A percentile compares a stretch with the other conserved stretches of the same genome.
phyloP scores from a whole-genome alignment of 139 green algal genomes.

The Marvania coccoides region DNA sequence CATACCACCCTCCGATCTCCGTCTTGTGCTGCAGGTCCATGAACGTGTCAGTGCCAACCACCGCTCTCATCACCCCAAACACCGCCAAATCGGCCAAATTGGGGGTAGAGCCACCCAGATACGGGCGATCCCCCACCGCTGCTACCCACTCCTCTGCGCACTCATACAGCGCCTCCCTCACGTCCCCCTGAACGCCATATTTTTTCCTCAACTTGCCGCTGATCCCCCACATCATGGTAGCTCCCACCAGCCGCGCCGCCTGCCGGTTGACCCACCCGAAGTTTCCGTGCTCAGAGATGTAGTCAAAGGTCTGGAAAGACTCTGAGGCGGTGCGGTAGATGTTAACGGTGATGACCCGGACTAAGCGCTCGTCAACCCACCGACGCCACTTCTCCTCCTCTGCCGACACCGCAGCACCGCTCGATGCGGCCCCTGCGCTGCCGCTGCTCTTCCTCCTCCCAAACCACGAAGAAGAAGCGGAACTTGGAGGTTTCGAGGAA shows the following conservation, averaged over 20 bases:
- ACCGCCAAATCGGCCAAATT: conserved; percentile 86
- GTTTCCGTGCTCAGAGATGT: conserved; percentile 78
- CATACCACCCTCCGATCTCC: conserved; percentile 60
- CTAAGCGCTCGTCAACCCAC: conserved; percentile 91
- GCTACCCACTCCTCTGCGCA: conserved; percentile 44
- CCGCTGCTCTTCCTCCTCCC: neutral
- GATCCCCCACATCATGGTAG: conserved; percentile 74
- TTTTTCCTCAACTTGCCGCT: conserved; percentile 57
- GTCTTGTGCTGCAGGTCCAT: conserved; percentile 75
- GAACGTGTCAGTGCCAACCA: conserved; percentile 75
- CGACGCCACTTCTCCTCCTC: conserved; percentile 71
- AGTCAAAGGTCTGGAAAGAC: conserved; percentile 75
- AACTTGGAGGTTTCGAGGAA: no score
- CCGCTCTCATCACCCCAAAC: conserved; percentile 83
- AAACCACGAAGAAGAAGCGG: neutral
- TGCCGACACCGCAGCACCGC: conserved; percentile 2
- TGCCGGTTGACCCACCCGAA: conserved; percentile 40
- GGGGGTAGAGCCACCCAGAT: conserved; percentile 57
- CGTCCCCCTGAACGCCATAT: conserved; percentile 83
- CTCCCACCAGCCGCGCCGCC: conserved; percentile 52
- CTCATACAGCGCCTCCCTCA: conserved; percentile 66
- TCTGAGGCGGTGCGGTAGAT: conserved; percentile 89
- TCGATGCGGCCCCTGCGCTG: no score
- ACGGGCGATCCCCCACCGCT: conserved; percentile 19
- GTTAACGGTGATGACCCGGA: conserved; percentile 88